Evolutionary conservation across 768 basidiomycete genomes (phyloP).

Genomic region (Lactarius pseudohatsudake): DNA sequence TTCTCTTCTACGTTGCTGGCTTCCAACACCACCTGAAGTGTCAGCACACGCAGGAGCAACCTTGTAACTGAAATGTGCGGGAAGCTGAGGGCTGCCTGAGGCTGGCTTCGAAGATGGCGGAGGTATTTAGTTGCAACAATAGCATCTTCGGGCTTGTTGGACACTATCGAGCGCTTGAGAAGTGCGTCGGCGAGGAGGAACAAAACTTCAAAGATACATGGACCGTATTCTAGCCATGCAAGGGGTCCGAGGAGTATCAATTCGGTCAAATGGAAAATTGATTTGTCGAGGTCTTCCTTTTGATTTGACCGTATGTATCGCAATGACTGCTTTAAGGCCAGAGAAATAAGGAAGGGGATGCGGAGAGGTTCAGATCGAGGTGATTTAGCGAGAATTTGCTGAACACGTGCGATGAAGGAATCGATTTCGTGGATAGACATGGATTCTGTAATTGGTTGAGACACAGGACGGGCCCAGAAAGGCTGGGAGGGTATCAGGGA

Average conservation of each 20-base stretch:
- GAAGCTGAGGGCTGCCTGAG: neutral
- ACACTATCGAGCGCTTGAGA: neutral
- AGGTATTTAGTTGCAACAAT: neutral
- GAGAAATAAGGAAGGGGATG: fast-evolving
- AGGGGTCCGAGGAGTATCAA: neutral
- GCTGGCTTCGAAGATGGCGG: neutral
- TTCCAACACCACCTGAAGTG: neutral
- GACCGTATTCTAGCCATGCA: neutral
- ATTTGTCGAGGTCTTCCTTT: neutral
- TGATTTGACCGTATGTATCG: neutral
- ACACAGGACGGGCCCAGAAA: neutral
- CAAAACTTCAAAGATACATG: neutral
- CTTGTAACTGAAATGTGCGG: neutral
- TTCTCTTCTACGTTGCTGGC: neutral
- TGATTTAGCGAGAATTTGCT: neutral
- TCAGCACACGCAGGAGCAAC: neutral
- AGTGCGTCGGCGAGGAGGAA: neutral
- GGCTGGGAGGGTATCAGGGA: neutral
- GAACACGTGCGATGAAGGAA: neutral
- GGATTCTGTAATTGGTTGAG: neutral
- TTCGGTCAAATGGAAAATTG: neutral
- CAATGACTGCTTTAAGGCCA: neutral
- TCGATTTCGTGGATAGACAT: neutral
- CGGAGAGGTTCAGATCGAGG: neutral
- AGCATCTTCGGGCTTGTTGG: neutral